Evolutionary conservation across 2,329 filamentous ascomycete species (phyloP), one percentile per base, ranked within the genome.

Genomic region (Grosmannia huntii): DNA sequence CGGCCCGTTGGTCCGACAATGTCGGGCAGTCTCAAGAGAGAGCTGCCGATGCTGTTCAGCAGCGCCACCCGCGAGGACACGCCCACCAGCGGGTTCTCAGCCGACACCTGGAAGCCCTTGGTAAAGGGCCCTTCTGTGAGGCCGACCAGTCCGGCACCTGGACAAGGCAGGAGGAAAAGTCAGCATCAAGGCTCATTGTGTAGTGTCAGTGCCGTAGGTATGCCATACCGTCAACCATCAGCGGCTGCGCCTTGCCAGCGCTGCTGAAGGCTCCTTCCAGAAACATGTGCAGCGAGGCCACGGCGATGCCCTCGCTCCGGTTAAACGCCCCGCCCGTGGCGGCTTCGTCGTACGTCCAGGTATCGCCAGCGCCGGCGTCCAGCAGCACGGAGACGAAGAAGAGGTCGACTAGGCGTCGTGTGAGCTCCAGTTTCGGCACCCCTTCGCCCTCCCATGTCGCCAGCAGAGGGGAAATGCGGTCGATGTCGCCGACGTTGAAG

Each of bases 371-470:
- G 0, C 77, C 77, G 0, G 77, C 80, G 63, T 83, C 80, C 0
- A 83, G 69, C 19, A 83, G 70, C 0, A 83, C 80, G 0, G 80
- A 82, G 3, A 83, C 78, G 53, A 84, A 76, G 68, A 85, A 85
- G 9, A 85, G 69, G 64, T 85, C 82, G 51, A 83, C 74, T 21
- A 84, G 67, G 0, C 80, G 73, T 3, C 81, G 76, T 0, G 77
- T 76, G 5, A 74, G 66, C 60, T 82, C 80, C 0, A 68, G 61
- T 1, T 71, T 69, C 56, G 81, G 75, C 46, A 67, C 66, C 1
- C 68, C 68, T 0, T 71, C 68, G 2, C 64, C 80, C 50, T 71
- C 38, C 58, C 58, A 60, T 3, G 14, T 65, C 27, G 72, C 64
- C 3, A 78, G 67, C 3, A 81, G 65, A 7, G 70, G 65, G 7